Percentiles rank a stretch among this genome's conserved stretches.
These are phyloP conservation scores for Eucalyptus pumila DNA, from an alignment of 345 rosid species.

Conservation along the genomic window DNA sequence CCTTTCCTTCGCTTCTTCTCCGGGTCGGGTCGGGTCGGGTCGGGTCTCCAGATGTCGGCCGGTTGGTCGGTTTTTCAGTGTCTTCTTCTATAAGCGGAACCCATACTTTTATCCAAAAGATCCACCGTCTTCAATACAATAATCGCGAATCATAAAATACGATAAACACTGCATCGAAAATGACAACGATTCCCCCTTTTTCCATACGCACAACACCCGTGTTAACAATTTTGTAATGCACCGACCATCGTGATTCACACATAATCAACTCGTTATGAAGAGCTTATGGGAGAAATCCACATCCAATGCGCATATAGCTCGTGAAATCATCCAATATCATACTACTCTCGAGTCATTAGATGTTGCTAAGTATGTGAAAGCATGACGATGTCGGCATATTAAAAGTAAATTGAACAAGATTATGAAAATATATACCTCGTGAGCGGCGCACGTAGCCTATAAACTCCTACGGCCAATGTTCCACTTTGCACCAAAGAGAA, in stretches of 20 bases:
- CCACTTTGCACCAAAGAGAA: not conserved
- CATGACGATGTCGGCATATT: not conserved
- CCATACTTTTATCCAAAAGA: accelerated
- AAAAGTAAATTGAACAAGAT: not conserved
- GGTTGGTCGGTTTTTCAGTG: too few relatives aligned
- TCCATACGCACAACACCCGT: accelerated
- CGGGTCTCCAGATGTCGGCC: too few relatives aligned
- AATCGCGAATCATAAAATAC: too few relatives aligned
- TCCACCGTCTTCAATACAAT: accelerated
- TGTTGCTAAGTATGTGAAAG: too few relatives aligned
- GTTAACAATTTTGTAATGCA: too few relatives aligned
- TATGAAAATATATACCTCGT: accelerated
- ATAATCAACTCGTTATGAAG: accelerated
- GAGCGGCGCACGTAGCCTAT: not conserved
- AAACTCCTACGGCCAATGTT: not conserved
- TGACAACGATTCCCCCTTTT: accelerated
- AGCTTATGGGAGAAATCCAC: not conserved
- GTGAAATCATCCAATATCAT: too few relatives aligned
- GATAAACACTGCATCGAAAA: accelerated
- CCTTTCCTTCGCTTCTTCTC: too few relatives aligned
- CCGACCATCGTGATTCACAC: not conserved
- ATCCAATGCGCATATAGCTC: not conserved
- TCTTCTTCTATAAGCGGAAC: too few relatives aligned
- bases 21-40: too few relatives aligned
- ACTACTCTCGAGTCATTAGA: accelerated